Evolutionary conservation across 148 eudicot species (phyloP).

Genomic region (Polygonum aviculare): DNA sequence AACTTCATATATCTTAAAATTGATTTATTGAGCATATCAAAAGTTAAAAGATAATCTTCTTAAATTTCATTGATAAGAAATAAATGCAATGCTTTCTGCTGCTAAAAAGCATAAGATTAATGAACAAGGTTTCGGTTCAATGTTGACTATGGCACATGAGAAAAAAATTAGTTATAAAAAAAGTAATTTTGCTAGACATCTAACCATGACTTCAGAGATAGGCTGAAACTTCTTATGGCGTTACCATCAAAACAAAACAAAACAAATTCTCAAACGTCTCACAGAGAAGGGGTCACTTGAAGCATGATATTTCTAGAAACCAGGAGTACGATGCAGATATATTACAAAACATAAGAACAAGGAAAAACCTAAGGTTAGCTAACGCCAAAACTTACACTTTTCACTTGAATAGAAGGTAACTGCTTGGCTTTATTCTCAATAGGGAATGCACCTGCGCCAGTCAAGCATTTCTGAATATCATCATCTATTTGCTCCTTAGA

Average conservation of each 20-base stretch:
- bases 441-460: conserved; percentile 18
- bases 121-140: not conserved
- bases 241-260: not conserved
- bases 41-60: not conserved
- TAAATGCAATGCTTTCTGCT: not conserved
- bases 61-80: not conserved
- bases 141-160: not conserved
- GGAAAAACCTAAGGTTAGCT: conserved; percentile 31
- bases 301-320: not conserved
- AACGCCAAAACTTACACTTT: conserved; percentile 18
- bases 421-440: conserved; percentile 32
- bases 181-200: not conserved
- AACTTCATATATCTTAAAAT: not conserved
- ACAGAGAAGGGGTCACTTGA: not conserved
- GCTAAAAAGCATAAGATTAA: not conserved
- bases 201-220: not conserved
- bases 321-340: not conserved
- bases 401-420: conserved; percentile 25
- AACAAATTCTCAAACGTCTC: not conserved
- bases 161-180: not conserved
- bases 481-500: conserved; percentile 9
- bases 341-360: not conserved
- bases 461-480: conserved; percentile 18
- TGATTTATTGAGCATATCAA: not conserved
- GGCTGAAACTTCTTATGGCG: not conserved